Base-by-base conservation (phyloP, 176 grass and related monocot species). In the Rhynchospora pubera region DNA sequence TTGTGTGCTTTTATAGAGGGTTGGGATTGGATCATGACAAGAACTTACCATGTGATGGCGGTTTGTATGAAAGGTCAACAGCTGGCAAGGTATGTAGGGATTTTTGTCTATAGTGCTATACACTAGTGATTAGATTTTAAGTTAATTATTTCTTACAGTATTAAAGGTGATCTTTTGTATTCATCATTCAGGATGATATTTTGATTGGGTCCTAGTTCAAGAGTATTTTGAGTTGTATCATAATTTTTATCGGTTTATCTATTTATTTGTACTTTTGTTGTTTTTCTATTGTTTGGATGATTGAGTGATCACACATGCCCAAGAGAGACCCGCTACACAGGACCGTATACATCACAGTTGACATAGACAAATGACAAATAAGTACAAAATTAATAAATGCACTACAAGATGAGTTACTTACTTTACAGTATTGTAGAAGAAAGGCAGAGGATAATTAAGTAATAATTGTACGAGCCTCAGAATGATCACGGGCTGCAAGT, bases 401-500 rank as follows among this genome's bases (percentile, higher is more conserved):
- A 24, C 19, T 45, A 5, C 10, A 48, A 74, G 5, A 47, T 23
- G 30, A 44, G n/a, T 44, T 68, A 68, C 65, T 43, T 43, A n/a
- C n/a, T n/a, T 39, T 4, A 44, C 9, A 52, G 14, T 74, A 73
- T 48, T 4, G 12, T 48, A 65, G 62, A 65, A 32, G 15, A 7
- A 76, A 55, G 53, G 13, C 0, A 76, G 53, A 4, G 6, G 16
- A 76, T 30, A 56, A 76, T 76, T 76, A 76, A 70, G 6, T 55
- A 55, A 55, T 55, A 30, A 32, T 45, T 70, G 66, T 16, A 70
- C 2, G 47, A 26, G 10, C 4, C 71, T 53, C 22, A 5, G 5
- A 76, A 5, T 53, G 72, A 76, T 76, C 72, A 76, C 72, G 72
- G 71, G 50, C 23, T 55, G 72, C 72, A 28, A 28, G 26, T n/a